phyloP scores from a whole-genome alignment of 2,329 filamentous ascomycete genomes.

The Pyrenochaeta sp. region DNA sequence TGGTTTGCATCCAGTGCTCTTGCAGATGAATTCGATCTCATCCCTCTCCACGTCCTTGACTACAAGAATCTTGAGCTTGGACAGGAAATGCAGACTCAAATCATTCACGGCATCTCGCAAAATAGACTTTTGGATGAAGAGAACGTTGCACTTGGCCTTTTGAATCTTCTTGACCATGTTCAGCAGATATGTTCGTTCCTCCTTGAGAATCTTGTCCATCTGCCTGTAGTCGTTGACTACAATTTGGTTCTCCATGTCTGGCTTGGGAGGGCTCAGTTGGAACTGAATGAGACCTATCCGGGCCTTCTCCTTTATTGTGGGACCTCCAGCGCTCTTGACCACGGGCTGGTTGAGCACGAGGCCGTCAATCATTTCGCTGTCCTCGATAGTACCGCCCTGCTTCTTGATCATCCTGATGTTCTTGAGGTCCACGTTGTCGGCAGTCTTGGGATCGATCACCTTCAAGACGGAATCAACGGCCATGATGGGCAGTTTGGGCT shows the following conservation, averaged over 20 bases:
- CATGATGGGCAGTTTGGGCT: slow-evolving; percentile 97
- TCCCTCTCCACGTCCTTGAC: slow-evolving; percentile 99
- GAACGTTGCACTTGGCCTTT: slow-evolving; percentile 99
- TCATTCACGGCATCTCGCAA: slow-evolving; percentile 98
- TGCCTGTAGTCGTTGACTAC: slow-evolving; percentile 99
- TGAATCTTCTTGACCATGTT: slow-evolving; percentile 99
- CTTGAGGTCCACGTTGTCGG: slow-evolving; percentile 94
- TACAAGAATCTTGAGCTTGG: slow-evolving; percentile 93
- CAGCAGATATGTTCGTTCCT: slow-evolving; percentile 95
- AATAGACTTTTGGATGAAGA: slow-evolving; percentile 98
- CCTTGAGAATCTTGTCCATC: slow-evolving; percentile 99
- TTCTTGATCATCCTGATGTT: slow-evolving; percentile 99
- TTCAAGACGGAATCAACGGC: slow-evolving; percentile 96
- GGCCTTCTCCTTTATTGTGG: slow-evolving; percentile 94
- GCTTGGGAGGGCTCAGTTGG: slow-evolving; percentile 97
- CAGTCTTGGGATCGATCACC: slow-evolving; percentile 93
- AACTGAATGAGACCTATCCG: slow-evolving; percentile 97
- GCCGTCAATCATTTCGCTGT: slow-evolving; percentile 96
- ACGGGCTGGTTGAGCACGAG: slow-evolving; percentile 91
- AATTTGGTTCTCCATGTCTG: slow-evolving; percentile 99
- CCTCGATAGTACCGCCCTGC: slow-evolving; percentile 96
- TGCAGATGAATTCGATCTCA: slow-evolving; percentile 99
- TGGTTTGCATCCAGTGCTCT: slow-evolving; percentile 97
- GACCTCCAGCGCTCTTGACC: slow-evolving; percentile 91
- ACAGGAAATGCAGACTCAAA: slow-evolving; percentile 93